Conservation (phyloP, 768 basidiomycete genomes). For the Boletus tomentosulus region DNA sequence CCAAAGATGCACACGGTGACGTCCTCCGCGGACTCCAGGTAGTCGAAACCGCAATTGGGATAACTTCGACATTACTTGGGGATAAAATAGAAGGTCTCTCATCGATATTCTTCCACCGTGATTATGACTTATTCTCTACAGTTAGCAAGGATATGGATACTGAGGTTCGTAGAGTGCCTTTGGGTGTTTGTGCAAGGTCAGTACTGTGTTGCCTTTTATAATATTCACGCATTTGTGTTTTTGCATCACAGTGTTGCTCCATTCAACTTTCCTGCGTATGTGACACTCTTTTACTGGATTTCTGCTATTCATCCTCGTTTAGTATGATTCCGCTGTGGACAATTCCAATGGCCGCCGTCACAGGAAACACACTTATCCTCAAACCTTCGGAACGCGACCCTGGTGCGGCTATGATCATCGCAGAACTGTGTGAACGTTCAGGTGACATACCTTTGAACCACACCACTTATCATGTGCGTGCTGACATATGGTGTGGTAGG, state of each 20-base stretch:
- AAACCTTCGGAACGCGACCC: slow-evolving; percentile 98
- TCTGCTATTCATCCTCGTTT: slow-evolving; percentile 1
- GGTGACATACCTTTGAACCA: slow-evolving; percentile 33
- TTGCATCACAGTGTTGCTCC: slow-evolving; percentile 59
- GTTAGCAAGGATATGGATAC: slow-evolving; percentile 98
- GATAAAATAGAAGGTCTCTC: slow-evolving; percentile 88
- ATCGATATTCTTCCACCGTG: not conserved
- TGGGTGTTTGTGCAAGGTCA: slow-evolving; percentile 80
- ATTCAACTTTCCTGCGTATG: slow-evolving; percentile 87
- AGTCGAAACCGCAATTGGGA: slow-evolving; percentile 73
- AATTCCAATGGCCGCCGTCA: slow-evolving; percentile 82
- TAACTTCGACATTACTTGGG: slow-evolving; percentile 82
- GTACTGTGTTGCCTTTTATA: slow-evolving; percentile 1
- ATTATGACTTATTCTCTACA: slow-evolving; percentile 28
- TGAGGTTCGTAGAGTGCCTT: slow-evolving; percentile 72
- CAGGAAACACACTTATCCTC: slow-evolving; percentile 90
- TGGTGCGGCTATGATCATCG: slow-evolving; percentile 96
- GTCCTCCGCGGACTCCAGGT: slow-evolving; percentile 90
- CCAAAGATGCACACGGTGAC: slow-evolving; percentile 88
- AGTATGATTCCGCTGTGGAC: slow-evolving; percentile 98
- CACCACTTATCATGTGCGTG: not conserved
- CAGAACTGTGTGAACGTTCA: slow-evolving; percentile 87
- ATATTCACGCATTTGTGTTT: not conserved
- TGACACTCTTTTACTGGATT: slow-evolving; percentile 1
- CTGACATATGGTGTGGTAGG: slow-evolving; percentile 36